Conservation (phyloP, 768 basidiomycete genomes). For the Terana coerulea region DNA sequence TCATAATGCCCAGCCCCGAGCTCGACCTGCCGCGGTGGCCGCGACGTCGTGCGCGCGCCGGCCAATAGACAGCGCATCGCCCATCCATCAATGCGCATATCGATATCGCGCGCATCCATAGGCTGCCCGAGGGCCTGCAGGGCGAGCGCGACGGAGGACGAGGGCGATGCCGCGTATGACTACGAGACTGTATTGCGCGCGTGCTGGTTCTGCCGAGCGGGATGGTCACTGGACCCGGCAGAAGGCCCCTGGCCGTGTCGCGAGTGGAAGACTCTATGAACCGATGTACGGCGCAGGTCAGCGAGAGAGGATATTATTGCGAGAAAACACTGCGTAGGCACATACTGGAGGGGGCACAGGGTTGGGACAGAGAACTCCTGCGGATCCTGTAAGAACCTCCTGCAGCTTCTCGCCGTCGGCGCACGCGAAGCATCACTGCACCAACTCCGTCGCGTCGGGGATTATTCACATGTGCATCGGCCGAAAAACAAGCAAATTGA, state of each 20-base stretch:
- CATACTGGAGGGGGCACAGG: no score
- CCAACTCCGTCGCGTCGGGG: no score
- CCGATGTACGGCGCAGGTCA: no score
- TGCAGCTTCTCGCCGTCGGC: no score
- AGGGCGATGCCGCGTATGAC: neutral
- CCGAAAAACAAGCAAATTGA: neutral
- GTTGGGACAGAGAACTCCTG: no score
- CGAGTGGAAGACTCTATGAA: no score
- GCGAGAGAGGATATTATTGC: no score
- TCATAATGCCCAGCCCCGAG: neutral
- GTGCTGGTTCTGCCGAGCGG: neutral
- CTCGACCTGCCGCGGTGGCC: neutral
- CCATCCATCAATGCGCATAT: neutral
- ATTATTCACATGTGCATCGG: neutral
- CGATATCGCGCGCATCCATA: neutral
- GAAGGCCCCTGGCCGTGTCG: no score
- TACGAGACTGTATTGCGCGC: no score
- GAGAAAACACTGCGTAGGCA: no score
- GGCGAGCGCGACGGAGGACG: neutral
- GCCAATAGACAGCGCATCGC: neutral
- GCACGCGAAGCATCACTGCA: neutral
- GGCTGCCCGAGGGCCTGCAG: no score
- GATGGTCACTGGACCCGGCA: neutral
- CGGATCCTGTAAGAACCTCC: no score
- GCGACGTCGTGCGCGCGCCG: neutral